These are phyloP conservation scores for Quambalaria eucalypti DNA, from an alignment of 1,284 basidiomycete species.

Conservation along the genomic window DNA sequence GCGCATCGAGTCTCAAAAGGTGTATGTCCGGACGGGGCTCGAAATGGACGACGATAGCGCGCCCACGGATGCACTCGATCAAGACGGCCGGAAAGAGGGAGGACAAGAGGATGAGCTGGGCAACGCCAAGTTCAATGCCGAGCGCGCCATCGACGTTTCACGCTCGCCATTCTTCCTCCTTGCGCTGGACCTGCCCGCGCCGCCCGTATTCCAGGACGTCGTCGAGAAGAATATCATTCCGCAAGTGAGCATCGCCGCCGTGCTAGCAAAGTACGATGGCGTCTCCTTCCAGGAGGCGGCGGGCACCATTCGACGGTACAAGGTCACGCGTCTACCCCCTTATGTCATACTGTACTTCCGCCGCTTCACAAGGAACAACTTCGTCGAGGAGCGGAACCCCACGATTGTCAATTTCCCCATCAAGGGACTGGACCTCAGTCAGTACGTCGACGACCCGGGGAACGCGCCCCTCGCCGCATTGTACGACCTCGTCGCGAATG, in stretches of 20 bases:
- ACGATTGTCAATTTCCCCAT: slow-evolving; percentile 96
- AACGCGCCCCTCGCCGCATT: slow-evolving; percentile 54
- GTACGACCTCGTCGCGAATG: slow-evolving; percentile 92
- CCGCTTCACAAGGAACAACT: slow-evolving; percentile 93
- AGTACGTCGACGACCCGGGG: slow-evolving; percentile 53
- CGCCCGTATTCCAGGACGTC: slow-evolving; percentile 91
- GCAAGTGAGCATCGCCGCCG: slow-evolving; percentile 80
- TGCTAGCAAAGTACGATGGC: slow-evolving; percentile 95
- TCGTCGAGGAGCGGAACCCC: slow-evolving; percentile 97
- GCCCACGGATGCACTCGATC: slow-evolving; percentile 16
- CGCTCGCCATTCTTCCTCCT: slow-evolving; percentile 88
- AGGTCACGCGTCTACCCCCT: slow-evolving; percentile 74
- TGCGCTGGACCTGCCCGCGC: slow-evolving; percentile 87
- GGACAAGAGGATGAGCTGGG: slow-evolving; percentile 35
- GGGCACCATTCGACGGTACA: slow-evolving; percentile 59
- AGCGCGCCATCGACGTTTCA: slow-evolving; percentile 66
- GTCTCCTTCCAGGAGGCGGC: slow-evolving; percentile 27
- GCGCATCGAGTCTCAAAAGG: slow-evolving; percentile 84
- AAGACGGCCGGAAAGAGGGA: slow-evolving; percentile 23
- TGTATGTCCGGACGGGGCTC: slow-evolving; percentile 52
- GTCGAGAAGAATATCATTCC: slow-evolving; percentile 93
- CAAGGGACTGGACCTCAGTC: slow-evolving; percentile 77
- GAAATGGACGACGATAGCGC: slow-evolving; percentile 10
- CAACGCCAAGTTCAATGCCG: slow-evolving; percentile 30
- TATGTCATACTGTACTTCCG: slow-evolving; percentile 94